phyloP scores from a whole-genome alignment of 2,329 filamentous ascomycete species.

The Ceratocystiopsis minuta region DNA sequence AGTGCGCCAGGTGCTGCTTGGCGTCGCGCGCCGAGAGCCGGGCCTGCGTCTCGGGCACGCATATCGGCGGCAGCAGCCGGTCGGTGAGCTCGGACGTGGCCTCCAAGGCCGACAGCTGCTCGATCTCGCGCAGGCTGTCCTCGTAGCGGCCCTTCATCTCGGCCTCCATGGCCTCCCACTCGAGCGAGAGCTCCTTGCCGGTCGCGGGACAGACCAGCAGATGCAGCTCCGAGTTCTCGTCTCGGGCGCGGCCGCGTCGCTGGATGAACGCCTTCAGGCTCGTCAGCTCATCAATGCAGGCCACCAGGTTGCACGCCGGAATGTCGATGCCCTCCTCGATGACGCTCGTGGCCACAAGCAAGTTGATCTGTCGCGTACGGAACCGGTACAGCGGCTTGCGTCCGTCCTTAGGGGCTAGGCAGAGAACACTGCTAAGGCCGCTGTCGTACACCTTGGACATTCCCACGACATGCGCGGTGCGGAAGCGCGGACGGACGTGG shows the following conservation, averaged over 20 bases:
- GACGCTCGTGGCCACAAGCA: slow-evolving; percentile 45
- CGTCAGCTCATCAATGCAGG: slow-evolving; percentile 36
- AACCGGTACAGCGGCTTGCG: slow-evolving; percentile 29
- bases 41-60: slow-evolving; percentile 30
- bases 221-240: slow-evolving; percentile 30
- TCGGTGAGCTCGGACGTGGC: slow-evolving; percentile 20
- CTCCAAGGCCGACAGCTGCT: slow-evolving; percentile 30
- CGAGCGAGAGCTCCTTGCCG: slow-evolving; percentile 5
- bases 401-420: slow-evolving; percentile 14
- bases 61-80: slow-evolving; percentile 7
- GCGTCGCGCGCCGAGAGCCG: slow-evolving; percentile 56
- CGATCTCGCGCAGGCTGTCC: slow-evolving; percentile 37
- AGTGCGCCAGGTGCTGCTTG: slow-evolving; percentile 61
- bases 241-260: slow-evolving; percentile 33
- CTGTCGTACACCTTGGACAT: slow-evolving; percentile 1
- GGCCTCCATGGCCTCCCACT: slow-evolving; percentile 51
- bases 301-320: slow-evolving; percentile 42
- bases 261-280: slow-evolving; percentile 42
- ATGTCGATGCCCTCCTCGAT: slow-evolving; percentile 53
- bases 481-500: slow-evolving; percentile 24
- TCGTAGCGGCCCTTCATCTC: slow-evolving; percentile 56
- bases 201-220: slow-evolving; percentile 20
- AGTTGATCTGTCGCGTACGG: slow-evolving; percentile 32
- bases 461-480: slow-evolving; percentile 37
- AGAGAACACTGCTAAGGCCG: slow-evolving; percentile 12